Percentiles rank a stretch among this genome's conserved stretches.
These are phyloP conservation scores for Brettanomyces custersianus DNA, from an alignment of 805 yeast genomes.

Conservation along the genomic window DNA sequence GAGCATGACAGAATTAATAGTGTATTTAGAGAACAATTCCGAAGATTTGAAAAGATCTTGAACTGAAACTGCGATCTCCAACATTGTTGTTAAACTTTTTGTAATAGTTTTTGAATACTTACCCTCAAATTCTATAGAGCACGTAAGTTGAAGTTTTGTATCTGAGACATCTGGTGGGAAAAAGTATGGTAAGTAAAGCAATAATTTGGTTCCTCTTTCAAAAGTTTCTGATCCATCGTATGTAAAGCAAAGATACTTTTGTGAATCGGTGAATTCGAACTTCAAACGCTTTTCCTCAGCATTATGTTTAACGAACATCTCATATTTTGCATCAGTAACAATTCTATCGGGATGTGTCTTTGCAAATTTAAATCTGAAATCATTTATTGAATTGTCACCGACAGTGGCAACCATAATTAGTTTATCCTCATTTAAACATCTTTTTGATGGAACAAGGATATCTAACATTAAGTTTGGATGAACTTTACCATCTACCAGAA, in stretches of 20 bases:
- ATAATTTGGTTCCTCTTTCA: slow-evolving; percentile 3
- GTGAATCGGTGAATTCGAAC: slow-evolving; percentile 8
- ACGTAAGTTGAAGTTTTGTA: slow-evolving; percentile 16
- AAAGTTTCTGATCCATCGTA: slow-evolving; percentile 3
- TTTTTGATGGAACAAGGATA: slow-evolving; percentile 13
- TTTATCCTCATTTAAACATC: slow-evolving; percentile 22
- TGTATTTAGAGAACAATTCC: slow-evolving; percentile 55
- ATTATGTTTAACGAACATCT: slow-evolving; percentile 3
- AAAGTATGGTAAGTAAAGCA: slow-evolving; percentile 22
- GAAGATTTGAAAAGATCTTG: slow-evolving; percentile 64
- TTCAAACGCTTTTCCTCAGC: slow-evolving; percentile 7
- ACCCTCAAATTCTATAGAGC: slow-evolving; percentile 13
- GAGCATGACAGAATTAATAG: slow-evolving; percentile 49
- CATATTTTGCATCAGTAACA: slow-evolving; percentile 12
- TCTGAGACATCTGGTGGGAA: slow-evolving; percentile 27
- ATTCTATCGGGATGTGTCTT: slow-evolving; percentile 23
- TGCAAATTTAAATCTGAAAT: slow-evolving; percentile 13
- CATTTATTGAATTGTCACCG: slow-evolving; percentile 12
- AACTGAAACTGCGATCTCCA: slow-evolving; percentile 65
- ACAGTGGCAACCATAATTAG: slow-evolving; percentile 12
- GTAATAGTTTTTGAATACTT: slow-evolving; percentile 12
- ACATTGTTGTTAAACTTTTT: slow-evolving; percentile 37
- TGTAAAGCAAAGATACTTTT: slow-evolving; percentile 11
- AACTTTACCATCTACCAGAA: slow-evolving; percentile 6
- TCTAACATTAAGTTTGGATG: slow-evolving; percentile 13